Percentiles rank a stretch among this genome's conserved stretches.
Conservation (phyloP, 129 eudicot genomes). For the Rutidosis leptorrhynchoides region DNA sequence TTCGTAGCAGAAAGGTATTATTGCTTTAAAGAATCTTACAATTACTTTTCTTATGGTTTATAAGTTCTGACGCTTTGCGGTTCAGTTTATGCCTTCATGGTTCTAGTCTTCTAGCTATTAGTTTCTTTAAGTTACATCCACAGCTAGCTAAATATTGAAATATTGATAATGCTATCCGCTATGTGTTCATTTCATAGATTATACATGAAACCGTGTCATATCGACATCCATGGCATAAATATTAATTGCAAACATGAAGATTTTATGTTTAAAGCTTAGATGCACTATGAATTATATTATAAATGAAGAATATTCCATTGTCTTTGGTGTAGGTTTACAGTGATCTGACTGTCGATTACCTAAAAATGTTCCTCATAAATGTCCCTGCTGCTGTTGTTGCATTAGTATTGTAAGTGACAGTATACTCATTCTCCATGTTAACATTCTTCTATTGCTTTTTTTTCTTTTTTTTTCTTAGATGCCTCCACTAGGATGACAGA, state of each 20-base stretch:
- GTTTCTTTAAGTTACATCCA: not conserved
- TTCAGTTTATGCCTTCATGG: not conserved
- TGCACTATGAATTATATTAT: not conserved
- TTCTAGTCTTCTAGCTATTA: not conserved
- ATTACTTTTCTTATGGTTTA: not conserved
- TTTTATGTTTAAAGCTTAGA: no score
- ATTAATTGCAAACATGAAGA: not conserved
- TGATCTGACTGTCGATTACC: constrained; percentile 81
- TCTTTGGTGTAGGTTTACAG: constrained; percentile 75
- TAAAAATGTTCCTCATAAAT: constrained; percentile 90
- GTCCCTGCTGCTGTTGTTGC: constrained; percentile 96
- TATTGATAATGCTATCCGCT: not conserved
- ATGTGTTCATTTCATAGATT: not conserved
- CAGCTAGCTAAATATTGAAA: not conserved
- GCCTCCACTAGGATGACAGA: no score
- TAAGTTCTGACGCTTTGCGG: not conserved
- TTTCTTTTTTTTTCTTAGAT: no score
- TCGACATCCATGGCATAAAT: not conserved
- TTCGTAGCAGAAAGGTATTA: constrained; percentile 86
- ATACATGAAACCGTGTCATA: no score
- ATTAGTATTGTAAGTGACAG: constrained; percentile 72
- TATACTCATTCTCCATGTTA: constrained; percentile 5
- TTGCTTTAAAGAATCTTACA: constrained; percentile 1
- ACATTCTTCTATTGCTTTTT: constrained; percentile 32
- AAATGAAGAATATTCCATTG: not conserved